phyloP scores from a whole-genome alignment of 108 stramenopile genomes.

The Parietichytrium sp. region DNA sequence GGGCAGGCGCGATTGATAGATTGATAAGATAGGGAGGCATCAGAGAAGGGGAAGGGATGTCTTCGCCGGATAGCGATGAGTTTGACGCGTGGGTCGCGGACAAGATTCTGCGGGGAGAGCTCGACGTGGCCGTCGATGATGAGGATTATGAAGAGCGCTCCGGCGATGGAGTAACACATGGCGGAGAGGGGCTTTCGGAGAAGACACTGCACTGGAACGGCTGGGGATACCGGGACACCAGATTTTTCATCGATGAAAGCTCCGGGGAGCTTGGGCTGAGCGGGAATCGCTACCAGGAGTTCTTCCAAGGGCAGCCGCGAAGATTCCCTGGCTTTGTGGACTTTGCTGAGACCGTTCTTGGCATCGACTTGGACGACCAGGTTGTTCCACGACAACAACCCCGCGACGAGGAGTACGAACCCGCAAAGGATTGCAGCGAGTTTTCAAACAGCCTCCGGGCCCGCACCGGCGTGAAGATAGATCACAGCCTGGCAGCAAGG shows the following conservation, averaged over 20 bases:
- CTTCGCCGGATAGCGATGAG: too few relatives aligned
- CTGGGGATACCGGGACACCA: neutral
- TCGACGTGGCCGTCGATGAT: too few relatives aligned
- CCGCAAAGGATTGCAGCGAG: neutral
- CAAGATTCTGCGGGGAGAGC: too few relatives aligned
- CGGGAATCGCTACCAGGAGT: neutral
- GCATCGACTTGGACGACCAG: slow-evolving; percentile 13
- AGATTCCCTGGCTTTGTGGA: slow-evolving; percentile 3
- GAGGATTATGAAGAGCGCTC: too few relatives aligned
- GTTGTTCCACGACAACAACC: too few relatives aligned
- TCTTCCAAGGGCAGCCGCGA: neutral
- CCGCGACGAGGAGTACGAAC: neutral
- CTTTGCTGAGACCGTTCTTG: neutral
- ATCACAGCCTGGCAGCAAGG: neutral
- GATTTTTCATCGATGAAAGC: neutral
- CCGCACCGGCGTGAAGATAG: neutral
- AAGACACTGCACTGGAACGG: neutral
- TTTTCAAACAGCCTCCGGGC: neutral
- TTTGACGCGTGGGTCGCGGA: too few relatives aligned
- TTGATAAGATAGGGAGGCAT: too few relatives aligned
- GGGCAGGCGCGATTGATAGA: too few relatives aligned
- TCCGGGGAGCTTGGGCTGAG: neutral
- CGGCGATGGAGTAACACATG: too few relatives aligned
- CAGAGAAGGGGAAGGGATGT: too few relatives aligned
- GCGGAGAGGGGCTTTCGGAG: too few relatives aligned